These are phyloP conservation scores for Rubus parviflorus DNA, from an alignment of 306 rosid genomes.

Conservation along the genomic window DNA sequence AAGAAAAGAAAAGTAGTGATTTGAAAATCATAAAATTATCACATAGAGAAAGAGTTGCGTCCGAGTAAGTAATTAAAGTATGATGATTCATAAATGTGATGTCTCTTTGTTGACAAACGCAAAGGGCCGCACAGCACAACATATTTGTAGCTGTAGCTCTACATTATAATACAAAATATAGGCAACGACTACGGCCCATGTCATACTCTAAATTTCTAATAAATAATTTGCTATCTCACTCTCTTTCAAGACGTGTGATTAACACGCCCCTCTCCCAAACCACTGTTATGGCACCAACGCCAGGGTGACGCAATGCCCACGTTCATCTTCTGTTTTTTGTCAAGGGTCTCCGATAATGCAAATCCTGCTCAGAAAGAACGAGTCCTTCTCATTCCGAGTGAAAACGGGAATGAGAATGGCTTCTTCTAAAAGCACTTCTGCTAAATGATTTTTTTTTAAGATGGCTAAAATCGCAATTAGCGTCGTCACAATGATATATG, in stretches of 20 bases:
- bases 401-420: background rate
- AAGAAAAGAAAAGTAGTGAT: background rate
- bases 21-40: too few species aligned
- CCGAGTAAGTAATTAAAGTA: background rate
- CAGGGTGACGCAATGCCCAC: background rate
- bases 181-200: background rate
- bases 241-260: too few species aligned
- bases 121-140: background rate
- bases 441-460: background rate
- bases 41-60: background rate
- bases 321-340: background rate
- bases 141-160: background rate
- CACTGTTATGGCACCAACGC: background rate
- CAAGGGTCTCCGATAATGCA: too few species aligned
- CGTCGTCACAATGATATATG: too few species aligned
- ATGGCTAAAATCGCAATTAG: too few species aligned
- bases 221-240: too few species aligned
- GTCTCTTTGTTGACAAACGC: constrained; percentile 9
- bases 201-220: background rate
- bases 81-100: background rate
- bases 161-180: background rate
- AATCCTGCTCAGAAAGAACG: background rate
- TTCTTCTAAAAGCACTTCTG: background rate
- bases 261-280: too few species aligned
- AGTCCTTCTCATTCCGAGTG: background rate